Conservation (phyloP, 768 basidiomycete species). For the Atractiella rhizophila region DNA sequence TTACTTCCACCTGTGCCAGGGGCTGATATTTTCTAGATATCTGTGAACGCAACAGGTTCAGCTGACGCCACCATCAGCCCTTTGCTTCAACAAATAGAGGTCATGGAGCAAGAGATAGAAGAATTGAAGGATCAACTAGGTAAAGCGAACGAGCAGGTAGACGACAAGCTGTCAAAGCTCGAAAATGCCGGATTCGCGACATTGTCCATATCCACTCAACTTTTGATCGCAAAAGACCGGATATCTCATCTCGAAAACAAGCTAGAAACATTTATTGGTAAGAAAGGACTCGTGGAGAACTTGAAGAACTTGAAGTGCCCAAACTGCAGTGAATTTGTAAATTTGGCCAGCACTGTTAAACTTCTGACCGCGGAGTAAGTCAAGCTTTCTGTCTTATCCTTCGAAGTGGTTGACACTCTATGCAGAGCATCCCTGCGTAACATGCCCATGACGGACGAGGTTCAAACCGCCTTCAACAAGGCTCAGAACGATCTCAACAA, state of each 20-base stretch:
- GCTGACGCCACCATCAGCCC: constrained; percentile 34
- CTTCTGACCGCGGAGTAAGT: constrained; percentile 1
- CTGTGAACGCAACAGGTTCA: constrained; percentile 29
- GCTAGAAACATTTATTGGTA: constrained; percentile 7
- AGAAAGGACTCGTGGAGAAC: constrained; percentile 5
- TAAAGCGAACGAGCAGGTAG: constrained; percentile 55
- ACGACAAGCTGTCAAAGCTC: constrained; percentile 64
- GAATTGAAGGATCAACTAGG: constrained; percentile 31
- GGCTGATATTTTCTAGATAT: constrained; percentile 31
- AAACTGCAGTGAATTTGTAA: constrained; percentile 10
- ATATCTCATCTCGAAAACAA: constrained; percentile 13
- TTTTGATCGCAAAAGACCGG: constrained; percentile 7
- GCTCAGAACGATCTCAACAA: constrained; percentile 43
- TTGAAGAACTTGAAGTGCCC: constrained; percentile 11
- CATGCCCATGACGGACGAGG: constrained; percentile 3
- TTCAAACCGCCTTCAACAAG: constrained; percentile 16
- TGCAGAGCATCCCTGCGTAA: not conserved
- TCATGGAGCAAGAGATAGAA: constrained; percentile 32
- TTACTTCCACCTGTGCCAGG: not conserved
- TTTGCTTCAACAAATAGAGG: constrained; percentile 42
- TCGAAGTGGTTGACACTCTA: not conserved
- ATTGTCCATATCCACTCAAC: constrained; percentile 9
- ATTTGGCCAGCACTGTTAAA: constrained; percentile 10
- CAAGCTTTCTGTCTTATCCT: not conserved
- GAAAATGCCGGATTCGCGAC: constrained; percentile 32